phyloP scores from a whole-genome alignment of 176 grass and related monocot species.

The Thalia dealbata region DNA sequence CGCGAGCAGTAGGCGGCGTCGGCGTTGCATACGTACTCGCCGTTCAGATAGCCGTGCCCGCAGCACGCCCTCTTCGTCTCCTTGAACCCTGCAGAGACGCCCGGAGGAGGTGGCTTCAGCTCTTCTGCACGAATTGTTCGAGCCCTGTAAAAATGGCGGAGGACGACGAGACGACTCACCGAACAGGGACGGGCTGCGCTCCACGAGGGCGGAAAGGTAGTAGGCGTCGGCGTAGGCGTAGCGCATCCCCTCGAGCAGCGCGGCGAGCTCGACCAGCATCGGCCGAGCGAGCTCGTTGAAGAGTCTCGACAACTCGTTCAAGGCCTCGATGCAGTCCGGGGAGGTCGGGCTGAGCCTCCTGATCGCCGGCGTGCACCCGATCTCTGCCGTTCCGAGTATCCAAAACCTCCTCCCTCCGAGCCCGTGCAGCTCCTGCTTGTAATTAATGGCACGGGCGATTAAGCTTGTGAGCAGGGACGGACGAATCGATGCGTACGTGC shows the following conservation, averaged over 20 bases:
- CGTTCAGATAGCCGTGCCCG: background rate
- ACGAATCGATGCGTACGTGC: background rate
- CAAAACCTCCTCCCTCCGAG: background rate
- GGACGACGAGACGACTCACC: no score
- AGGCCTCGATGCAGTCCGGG: background rate
- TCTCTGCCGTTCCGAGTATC: background rate
- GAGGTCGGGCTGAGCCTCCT: background rate
- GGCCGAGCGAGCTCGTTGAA: background rate
- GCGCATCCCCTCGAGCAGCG: background rate
- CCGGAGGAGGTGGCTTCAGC: background rate
- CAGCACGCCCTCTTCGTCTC: background rate
- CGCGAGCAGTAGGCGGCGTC: background rate
- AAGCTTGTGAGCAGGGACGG: background rate
- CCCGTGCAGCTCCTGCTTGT: background rate
- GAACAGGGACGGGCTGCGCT: background rate
- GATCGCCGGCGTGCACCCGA: background rate
- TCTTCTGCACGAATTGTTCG: background rate
- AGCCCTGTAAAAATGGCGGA: background rate
- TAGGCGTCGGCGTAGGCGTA: background rate
- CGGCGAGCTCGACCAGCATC: background rate
- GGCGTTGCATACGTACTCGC: background rate
- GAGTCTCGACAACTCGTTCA: background rate
- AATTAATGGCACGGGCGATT: no score
- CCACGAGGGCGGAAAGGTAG: background rate
- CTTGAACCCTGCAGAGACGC: background rate